Base-by-base conservation (phyloP, 2,329 filamentous ascomycete genomes). In the Daldinia sp. region DNA sequence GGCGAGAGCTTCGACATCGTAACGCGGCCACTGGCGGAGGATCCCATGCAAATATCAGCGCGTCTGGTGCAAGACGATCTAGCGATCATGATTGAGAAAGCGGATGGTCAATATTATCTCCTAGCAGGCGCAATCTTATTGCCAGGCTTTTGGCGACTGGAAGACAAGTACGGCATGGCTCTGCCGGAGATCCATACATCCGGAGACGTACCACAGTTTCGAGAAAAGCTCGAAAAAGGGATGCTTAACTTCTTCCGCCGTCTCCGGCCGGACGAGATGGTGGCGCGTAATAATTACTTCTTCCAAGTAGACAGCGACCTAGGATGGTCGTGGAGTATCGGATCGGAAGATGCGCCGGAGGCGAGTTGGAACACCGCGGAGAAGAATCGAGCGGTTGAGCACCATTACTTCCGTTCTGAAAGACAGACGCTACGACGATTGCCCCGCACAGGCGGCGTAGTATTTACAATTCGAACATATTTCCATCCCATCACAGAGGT, bases 401-500 rank as follows among this genome's bases (percentile, higher is more conserved):
- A 93, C 66, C 91, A 94, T 74, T 89, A 82, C 73, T 95, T 95
- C 76, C 84, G 93, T 13, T 92, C 88, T 0, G 91, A 94, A 78
- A 77, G 91, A 41, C 91, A 94, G 80, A 86, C 84, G 15, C 73
- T 94, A 52, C 79, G 90, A 10, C 77, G 91, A 49, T 78, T 90
- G 61, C 87, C 87, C 3, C 80, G 77, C 67, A 82, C 80, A 0
- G 84, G 85, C 0, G 87, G 81, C 0, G 80, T 89, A 1, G 85
- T 89, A 3, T 94, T 94, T 71, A 94, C 91, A 0, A 92, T 94
- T 51, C 81, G 91, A 10, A 94, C 91, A 0, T 94, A 94, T 75
- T 93, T 94, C 71, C 85, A 88, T 61, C 90, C 90, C 0, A 77
- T 94, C 27, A 88, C 82, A 0, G 86, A 89, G 13, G 84, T 94